These are phyloP conservation scores for Abrus precatorius DNA, from an alignment of 306 rosid species.

Conservation along the genomic window DNA sequence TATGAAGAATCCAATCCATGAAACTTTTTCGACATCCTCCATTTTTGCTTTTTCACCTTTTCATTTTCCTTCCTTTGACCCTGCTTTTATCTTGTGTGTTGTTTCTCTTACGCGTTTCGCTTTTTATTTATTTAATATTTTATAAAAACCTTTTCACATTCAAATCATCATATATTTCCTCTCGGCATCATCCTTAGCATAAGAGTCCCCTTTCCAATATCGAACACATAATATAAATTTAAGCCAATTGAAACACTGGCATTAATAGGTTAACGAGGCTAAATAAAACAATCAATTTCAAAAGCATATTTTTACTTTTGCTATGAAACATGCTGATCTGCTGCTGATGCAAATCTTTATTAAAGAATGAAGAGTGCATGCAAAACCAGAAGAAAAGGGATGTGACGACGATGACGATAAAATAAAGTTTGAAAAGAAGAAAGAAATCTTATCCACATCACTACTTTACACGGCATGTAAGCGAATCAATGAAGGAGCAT, in stretches of 20 bases:
- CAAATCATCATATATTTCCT: constrained; percentile 37
- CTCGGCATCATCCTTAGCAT: constrained; percentile 32
- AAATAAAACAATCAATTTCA: constrained; percentile 38
- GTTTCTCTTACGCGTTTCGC: constrained; percentile 5
- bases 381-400: constrained; percentile 33
- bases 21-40: constrained; percentile 50
- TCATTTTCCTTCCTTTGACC: constrained; percentile 49
- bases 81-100: constrained; percentile 33
- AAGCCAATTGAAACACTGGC: constrained; percentile 30
- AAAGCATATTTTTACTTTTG: constrained; percentile 45
- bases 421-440: constrained; percentile 42
- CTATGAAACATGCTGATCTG: constrained; percentile 45
- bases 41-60: constrained; percentile 53
- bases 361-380: constrained; percentile 53
- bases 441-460: constrained; percentile 66
- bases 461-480: constrained; percentile 72
- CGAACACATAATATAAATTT: background rate
- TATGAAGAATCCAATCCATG: constrained; percentile 25
- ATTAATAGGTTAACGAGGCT: constrained; percentile 16
- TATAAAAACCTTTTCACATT: constrained; percentile 1
- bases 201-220: constrained; percentile 31
- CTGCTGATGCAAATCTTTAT: constrained; percentile 62
- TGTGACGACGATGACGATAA: constrained; percentile 48
- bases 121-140: background rate
- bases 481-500: constrained; percentile 52